These are phyloP conservation scores for Ceratobasidium sp. DNA, from an alignment of 1,284 basidiomycete genomes.

Conservation along the genomic window DNA sequence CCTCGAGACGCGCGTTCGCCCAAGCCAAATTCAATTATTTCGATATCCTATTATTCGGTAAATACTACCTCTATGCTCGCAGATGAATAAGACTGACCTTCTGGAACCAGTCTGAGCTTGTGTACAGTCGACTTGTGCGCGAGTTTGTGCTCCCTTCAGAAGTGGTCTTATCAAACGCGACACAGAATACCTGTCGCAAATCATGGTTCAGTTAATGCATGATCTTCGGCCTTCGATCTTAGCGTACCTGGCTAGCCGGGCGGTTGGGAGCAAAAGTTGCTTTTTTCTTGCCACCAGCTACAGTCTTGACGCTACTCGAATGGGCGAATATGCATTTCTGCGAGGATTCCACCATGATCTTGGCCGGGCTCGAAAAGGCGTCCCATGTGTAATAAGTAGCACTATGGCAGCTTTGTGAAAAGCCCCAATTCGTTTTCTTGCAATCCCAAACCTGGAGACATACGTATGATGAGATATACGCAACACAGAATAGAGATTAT, in stretches of 20 bases:
- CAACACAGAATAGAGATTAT: slow-evolving; percentile 10
- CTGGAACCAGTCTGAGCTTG: slow-evolving; percentile 85
- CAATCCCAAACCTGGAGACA: slow-evolving; percentile 32
- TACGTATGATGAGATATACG: background rate
- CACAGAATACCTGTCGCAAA: slow-evolving; percentile 74
- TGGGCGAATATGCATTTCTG: slow-evolving; percentile 84
- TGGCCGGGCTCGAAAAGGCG: slow-evolving; percentile 75
- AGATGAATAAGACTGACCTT: slow-evolving; percentile 3
- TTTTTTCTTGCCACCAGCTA: slow-evolving; percentile 37
- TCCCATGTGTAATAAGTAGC: slow-evolving; percentile 88
- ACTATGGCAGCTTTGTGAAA: background rate
- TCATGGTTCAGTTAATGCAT: background rate
- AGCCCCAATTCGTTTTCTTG: slow-evolving; percentile 36
- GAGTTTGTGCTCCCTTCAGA: slow-evolving; percentile 61
- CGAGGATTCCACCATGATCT: slow-evolving; percentile 76
- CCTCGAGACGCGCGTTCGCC: slow-evolving; percentile 87
- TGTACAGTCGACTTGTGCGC: slow-evolving; percentile 81
- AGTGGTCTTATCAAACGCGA: slow-evolving; percentile 80
- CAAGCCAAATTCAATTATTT: slow-evolving; percentile 83
- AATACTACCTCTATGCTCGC: background rate
- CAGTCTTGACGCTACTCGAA: slow-evolving; percentile 20
- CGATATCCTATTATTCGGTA: slow-evolving; percentile 61
- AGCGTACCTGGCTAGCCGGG: slow-evolving; percentile 31
- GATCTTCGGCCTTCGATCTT: background rate
- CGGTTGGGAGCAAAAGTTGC: slow-evolving; percentile 23